Conservation (phyloP, 1,139 yeast genomes). For the Suhomyces taliae region DNA sequence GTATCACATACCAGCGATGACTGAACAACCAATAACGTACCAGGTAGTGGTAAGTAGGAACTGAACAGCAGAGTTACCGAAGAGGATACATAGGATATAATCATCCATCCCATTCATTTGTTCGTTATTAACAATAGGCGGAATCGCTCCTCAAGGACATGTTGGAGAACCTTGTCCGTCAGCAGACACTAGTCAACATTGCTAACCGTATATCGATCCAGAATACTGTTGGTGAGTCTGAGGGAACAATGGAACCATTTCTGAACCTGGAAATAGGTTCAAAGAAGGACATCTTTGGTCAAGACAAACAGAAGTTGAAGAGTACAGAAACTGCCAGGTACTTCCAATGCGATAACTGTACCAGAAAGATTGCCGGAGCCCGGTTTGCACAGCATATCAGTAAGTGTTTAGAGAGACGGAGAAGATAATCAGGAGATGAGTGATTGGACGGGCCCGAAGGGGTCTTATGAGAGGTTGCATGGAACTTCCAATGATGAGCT, state of each 20-base stretch:
- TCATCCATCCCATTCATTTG: background rate
- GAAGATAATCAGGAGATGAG: slow-evolving; percentile 8
- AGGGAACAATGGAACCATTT: slow-evolving; percentile 6
- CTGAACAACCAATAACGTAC: slow-evolving; percentile 18
- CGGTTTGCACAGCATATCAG: slow-evolving; percentile 92
- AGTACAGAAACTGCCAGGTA: slow-evolving; percentile 48
- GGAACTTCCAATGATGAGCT: no score
- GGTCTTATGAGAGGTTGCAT: no score
- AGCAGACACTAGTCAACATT: slow-evolving; percentile 31
- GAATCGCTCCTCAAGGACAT: slow-evolving; percentile 32
- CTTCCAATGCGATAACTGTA: slow-evolving; percentile 79
- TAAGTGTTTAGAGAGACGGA: slow-evolving; percentile 64
- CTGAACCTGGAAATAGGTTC: slow-evolving; percentile 16
- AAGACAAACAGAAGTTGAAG: slow-evolving; percentile 42
- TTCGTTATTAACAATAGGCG: slow-evolving; percentile 17
- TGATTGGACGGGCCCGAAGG: no score
- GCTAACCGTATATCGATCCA: slow-evolving; percentile 27
- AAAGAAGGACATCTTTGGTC: slow-evolving; percentile 40
- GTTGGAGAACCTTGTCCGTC: slow-evolving; percentile 35
- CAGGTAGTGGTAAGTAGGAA: slow-evolving; percentile 17
- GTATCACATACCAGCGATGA: slow-evolving; percentile 9
- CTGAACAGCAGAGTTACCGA: background rate
- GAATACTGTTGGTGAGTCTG: slow-evolving; percentile 18
- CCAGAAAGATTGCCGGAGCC: slow-evolving; percentile 83
- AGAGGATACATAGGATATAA: background rate